phyloP scores from a whole-genome alignment of 78 protist species.

The Polysphondylium violaceum region DNA sequence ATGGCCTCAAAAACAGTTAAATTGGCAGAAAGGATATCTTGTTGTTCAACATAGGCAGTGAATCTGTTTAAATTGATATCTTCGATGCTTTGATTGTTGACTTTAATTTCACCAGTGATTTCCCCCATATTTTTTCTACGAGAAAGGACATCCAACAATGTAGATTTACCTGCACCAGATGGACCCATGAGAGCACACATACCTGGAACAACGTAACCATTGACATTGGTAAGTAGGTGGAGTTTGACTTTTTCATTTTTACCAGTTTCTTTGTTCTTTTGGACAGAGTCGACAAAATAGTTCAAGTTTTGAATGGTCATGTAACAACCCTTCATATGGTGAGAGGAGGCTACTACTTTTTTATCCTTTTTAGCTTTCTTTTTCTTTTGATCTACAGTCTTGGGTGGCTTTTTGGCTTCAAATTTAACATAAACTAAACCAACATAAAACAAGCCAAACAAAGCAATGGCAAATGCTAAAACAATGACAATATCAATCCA shows the following conservation, averaged over 20 bases:
- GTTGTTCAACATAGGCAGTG: slow-evolving; percentile 73
- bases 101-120: slow-evolving; percentile 34
- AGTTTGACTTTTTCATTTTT: slow-evolving; percentile 55
- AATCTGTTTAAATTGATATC: slow-evolving; percentile 52
- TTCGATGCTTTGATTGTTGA: slow-evolving; percentile 4
- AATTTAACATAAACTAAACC: slow-evolving; percentile 38
- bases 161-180: slow-evolving; percentile 58
- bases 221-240: slow-evolving; percentile 34
- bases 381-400: neutral
- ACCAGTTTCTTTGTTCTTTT: slow-evolving; percentile 3
- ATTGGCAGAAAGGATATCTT: slow-evolving; percentile 59
- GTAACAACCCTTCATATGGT: slow-evolving; percentile 49
- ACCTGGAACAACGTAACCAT: slow-evolving; percentile 79
- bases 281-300: slow-evolving; percentile 19
- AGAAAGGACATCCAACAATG: slow-evolving; percentile 33
- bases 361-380: slow-evolving; percentile 50
- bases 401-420: slow-evolving; percentile 64
- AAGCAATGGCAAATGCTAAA: neutral
- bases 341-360: neutral
- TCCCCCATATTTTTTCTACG: slow-evolving; percentile 54
- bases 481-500: slow-evolving; percentile 66
- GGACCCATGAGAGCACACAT: slow-evolving; percentile 66
- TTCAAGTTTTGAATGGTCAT: slow-evolving; percentile 58
- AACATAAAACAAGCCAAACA: slow-evolving; percentile 22
- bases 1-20: slow-evolving; percentile 70